Evolutionary conservation across 768 basidiomycete genomes (phyloP), one percentile per base, ranked within the genome.

Genomic region (Boletus vermiculosoides): DNA sequence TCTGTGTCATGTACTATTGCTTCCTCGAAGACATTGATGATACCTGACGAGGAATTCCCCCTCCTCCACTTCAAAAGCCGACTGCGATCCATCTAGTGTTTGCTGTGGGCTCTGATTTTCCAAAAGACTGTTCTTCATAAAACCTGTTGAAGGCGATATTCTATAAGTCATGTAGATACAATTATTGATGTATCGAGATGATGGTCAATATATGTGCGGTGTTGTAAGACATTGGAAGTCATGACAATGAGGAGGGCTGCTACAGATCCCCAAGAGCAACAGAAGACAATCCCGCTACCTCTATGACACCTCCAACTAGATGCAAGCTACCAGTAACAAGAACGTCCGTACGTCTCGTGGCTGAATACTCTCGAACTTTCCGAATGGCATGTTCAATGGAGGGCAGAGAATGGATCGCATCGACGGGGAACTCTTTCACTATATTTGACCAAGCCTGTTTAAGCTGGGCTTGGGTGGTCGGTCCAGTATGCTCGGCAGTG

Each of bases 241-340:
- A 22, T 16, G 23, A 13, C 30, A 42, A 15, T 18, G 18, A 48
- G 16, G 7, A 25, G 15, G 23, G 12, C 34, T 3, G 12, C 40
- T 52, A 68, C 33, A 70, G 57, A 58, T 68, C 66, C 69, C 74
- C 87, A 52, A 92, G 73, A 34, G 87, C 86, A 54, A 80, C 75
- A 33, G 85, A 80, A n/a, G 88, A 82, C 40, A 98, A 70, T 22
- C 85, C 88, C 18, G 94, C 90, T 15, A 92, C 94, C 68, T 98
- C 96, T 52, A 98, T 88, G 13, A 94, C 78, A 2, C 97, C 97
- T 20, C 97, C 97, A 8, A 98, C 86, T 16, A 99, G 81, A 74
- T 95, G 95, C 60, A 99, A 71, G 72, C 94, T 97, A 5, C 97
- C 97, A 3, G 93, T 81, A 7, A 96, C 94, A 16, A 99, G 77